Evolutionary conservation across 2,329 filamentous ascomycete species (phyloP).

Genomic region (Periconia macrospinosa): DNA sequence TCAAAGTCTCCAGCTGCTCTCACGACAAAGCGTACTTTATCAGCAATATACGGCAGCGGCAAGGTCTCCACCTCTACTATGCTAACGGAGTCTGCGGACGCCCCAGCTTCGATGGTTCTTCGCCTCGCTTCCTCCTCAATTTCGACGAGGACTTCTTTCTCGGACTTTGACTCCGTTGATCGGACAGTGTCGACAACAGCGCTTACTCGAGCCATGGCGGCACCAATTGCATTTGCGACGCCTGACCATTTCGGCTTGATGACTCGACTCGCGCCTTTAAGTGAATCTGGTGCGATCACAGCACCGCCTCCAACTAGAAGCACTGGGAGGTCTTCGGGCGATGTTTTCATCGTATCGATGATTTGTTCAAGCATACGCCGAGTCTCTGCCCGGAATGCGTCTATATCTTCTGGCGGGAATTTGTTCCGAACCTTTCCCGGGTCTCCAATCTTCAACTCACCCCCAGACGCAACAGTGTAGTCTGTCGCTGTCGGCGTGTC

Average conservation of each 20-base stretch:
- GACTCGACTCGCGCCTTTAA: constrained; percentile 59
- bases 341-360: constrained; percentile 66
- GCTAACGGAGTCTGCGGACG: constrained; percentile 32
- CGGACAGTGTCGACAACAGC: constrained; percentile 46
- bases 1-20: constrained; percentile 59
- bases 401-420: constrained; percentile 39
- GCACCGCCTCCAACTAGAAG: constrained; percentile 67
- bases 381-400: constrained; percentile 45
- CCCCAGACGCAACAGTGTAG: constrained; percentile 45
- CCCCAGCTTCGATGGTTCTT: constrained; percentile 44
- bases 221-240: constrained; percentile 67
- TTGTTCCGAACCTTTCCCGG: constrained; percentile 38
- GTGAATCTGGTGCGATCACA: constrained; percentile 58
- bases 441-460: constrained; percentile 48
- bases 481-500: constrained; percentile 63
- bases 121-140: constrained; percentile 43
- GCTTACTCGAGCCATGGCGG: constrained; percentile 63
- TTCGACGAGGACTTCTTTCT: constrained; percentile 39
- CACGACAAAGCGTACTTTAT: constrained; percentile 56
- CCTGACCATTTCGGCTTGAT: constrained; percentile 60
- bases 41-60: constrained; percentile 58
- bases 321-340: constrained; percentile 61
- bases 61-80: constrained; percentile 49
- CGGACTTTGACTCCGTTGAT: constrained; percentile 38
- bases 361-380: constrained; percentile 58